Evolutionary conservation across 257 asterid genomes (phyloP).

Genomic region (Linderniella brevidens): DNA sequence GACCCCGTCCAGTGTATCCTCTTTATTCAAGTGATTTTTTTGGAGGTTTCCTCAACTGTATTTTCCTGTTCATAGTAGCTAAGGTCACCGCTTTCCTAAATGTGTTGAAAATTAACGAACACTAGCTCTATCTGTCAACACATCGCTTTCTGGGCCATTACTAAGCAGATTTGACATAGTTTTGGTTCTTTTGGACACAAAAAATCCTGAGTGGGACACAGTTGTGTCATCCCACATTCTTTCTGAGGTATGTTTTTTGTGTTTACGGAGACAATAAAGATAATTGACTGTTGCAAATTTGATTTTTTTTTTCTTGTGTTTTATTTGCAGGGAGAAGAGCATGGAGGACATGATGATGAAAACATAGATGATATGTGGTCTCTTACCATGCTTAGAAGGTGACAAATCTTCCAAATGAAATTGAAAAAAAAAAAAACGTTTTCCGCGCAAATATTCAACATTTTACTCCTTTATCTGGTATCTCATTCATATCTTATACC

Average conservation of each 20-base stretch:
- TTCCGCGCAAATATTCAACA: conserved; percentile 7
- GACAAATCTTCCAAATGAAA: not conserved
- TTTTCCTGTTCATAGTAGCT: not conserved
- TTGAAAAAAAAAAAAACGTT: not conserved
- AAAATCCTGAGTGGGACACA: conserved; percentile 92
- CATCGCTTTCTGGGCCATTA: conserved; percentile 93
- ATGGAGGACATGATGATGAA: conserved; percentile 29
- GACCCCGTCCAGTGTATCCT: conserved; percentile 92
- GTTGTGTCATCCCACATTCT: conserved; percentile 97
- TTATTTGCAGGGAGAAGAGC: conserved; percentile 35
- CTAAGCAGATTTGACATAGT: conserved; percentile 95
- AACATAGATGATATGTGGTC: conserved; percentile 54
- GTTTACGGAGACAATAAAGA: not conserved
- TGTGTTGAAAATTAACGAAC: conserved; percentile 12
- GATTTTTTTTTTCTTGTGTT: conserved; percentile 10
- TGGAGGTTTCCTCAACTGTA: not conserved
- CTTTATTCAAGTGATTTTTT: conserved; percentile 1
- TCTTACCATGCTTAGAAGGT: conserved; percentile 80
- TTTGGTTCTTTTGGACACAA: conserved; percentile 85
- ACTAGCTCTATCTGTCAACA: conserved; percentile 84
- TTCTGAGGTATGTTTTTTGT: conserved; percentile 40
- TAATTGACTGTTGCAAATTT: no score
- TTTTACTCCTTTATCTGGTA: no score
- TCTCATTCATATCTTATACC: no score
- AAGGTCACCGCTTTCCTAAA: not conserved